These are phyloP conservation scores for Trichothecium roseum DNA, from an alignment of 2,329 filamentous ascomycete genomes.

Conservation along the genomic window DNA sequence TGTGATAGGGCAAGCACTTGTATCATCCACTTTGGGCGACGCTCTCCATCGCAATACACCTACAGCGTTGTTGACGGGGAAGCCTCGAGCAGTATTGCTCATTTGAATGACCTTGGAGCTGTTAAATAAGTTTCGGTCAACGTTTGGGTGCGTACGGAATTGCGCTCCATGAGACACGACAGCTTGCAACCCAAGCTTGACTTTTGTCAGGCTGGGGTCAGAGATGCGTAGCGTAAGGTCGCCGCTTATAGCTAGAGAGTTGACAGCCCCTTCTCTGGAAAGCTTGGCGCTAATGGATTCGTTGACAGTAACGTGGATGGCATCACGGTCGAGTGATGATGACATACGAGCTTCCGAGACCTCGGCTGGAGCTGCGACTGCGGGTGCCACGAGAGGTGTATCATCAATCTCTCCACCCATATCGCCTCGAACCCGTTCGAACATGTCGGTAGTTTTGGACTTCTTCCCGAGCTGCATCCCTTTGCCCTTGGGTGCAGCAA, in stretches of 20 bases:
- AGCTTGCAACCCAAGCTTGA: slow-evolving; percentile 73
- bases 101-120: slow-evolving; percentile 78
- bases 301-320: slow-evolving; percentile 77
- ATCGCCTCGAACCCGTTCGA: slow-evolving; percentile 87
- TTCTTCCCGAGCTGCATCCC: slow-evolving; percentile 99
- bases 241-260: slow-evolving; percentile 80
- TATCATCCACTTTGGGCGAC: slow-evolving; percentile 68
- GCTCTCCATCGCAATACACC: slow-evolving; percentile 90
- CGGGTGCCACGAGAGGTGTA: slow-evolving; percentile 55
- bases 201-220: slow-evolving; percentile 79
- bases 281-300: slow-evolving; percentile 88
- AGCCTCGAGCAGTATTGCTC: slow-evolving; percentile 76
- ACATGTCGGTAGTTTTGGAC: slow-evolving; percentile 94
- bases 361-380: slow-evolving; percentile 41
- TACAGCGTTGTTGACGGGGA: slow-evolving; percentile 89
- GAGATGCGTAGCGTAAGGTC: slow-evolving; percentile 86
- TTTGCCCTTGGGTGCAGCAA: slow-evolving; percentile 72
- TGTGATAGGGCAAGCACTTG: slow-evolving; percentile 76
- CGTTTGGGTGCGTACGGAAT: slow-evolving; percentile 93
- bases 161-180: slow-evolving; percentile 75
- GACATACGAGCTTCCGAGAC: slow-evolving; percentile 46
- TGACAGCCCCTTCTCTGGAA: slow-evolving; percentile 77
- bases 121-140: slow-evolving; percentile 82
- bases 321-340: slow-evolving; percentile 65
- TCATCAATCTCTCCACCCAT: slow-evolving; percentile 81